A percentile compares a stretch with the other conserved stretches of the same genome.
Conservation (phyloP, 2,329 filamentous ascomycete species). For the Tolypocladium sp. region DNA sequence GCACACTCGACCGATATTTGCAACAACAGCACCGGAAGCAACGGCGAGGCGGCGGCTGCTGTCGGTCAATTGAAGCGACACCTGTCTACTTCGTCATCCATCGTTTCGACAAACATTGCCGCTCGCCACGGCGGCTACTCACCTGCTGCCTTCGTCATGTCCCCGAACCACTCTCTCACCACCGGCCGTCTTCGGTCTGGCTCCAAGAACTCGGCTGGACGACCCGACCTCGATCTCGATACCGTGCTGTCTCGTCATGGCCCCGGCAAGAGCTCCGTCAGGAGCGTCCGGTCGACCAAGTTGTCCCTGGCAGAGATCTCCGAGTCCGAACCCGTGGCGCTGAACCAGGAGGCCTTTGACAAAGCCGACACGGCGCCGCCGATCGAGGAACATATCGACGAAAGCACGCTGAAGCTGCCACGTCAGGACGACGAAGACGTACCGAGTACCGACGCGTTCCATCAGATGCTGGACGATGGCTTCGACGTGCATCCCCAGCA, state of each 20-base stretch:
- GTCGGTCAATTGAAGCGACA: constrained; percentile 27
- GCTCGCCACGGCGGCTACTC: constrained; percentile 64
- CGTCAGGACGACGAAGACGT: constrained; percentile 23
- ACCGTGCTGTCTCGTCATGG: constrained; percentile 38
- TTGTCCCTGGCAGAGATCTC: constrained; percentile 47
- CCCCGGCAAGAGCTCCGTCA: constrained; percentile 43
- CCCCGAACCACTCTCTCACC: constrained; percentile 54
- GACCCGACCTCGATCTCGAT: constrained; percentile 31
- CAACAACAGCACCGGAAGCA: constrained; percentile 1
- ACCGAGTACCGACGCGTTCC: constrained; percentile 21
- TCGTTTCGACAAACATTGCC: constrained; percentile 58
- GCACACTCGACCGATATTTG: constrained; percentile 20
- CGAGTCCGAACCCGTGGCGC: constrained; percentile 43
- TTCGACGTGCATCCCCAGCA: constrained; percentile 1
- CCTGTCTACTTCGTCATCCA: constrained; percentile 47
- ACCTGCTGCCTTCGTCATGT: constrained; percentile 58
- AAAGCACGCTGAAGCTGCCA: constrained; percentile 4
- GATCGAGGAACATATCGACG: constrained; percentile 27
- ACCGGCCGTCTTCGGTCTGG: constrained; percentile 46
- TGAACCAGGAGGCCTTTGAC: constrained; percentile 44
- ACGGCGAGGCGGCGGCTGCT: neutral
- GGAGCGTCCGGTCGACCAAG: constrained; percentile 36
- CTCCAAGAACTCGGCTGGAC: constrained; percentile 37
- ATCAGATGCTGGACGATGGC: constrained; percentile 21
- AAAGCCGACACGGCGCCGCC: constrained; percentile 37